These are phyloP conservation scores for Podaxis sp. DNA, from an alignment of 768 basidiomycete species.

Conservation along the genomic window DNA sequence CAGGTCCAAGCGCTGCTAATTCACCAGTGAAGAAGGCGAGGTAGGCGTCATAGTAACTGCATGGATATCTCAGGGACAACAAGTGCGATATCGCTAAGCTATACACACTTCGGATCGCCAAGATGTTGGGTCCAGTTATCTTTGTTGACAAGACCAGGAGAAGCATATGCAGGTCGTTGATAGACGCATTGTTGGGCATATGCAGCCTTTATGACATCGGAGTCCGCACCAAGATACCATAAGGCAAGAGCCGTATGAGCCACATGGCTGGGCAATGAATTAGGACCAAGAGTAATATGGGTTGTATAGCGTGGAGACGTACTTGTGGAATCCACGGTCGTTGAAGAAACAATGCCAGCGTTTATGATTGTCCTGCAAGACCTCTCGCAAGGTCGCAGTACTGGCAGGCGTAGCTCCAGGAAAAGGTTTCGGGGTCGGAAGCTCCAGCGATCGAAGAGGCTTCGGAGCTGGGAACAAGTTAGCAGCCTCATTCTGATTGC, in stretches of 20 bases:
- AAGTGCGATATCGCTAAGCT: background rate
- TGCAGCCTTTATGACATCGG: constrained; percentile 33
- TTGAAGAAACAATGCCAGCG: constrained; percentile 60
- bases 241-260: constrained; percentile 59
- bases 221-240: constrained; percentile 59
- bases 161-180: constrained; percentile 36
- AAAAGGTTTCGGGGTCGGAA: constrained; percentile 19
- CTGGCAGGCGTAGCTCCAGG: constrained; percentile 37
- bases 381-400: constrained; percentile 35
- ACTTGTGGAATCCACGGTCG: constrained; percentile 38
- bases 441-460: background rate
- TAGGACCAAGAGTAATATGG: constrained; percentile 23
- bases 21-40: constrained; percentile 51
- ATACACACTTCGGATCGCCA: constrained; percentile 50
- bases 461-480: constrained; percentile 10
- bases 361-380: constrained; percentile 50
- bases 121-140: constrained; percentile 57
- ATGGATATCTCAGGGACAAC: constrained; percentile 25
- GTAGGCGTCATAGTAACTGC: constrained; percentile 60
- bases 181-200: constrained; percentile 37
- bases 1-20: constrained; percentile 41
- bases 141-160: constrained; percentile 45
- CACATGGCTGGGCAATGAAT: constrained; percentile 42
- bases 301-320: constrained; percentile 10
- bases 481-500: background rate